A percentile compares a stretch with the other conserved stretches of the same genome.
phyloP scores from a whole-genome alignment of 257 asterid genomes.

The Pogostemon cablin region DNA sequence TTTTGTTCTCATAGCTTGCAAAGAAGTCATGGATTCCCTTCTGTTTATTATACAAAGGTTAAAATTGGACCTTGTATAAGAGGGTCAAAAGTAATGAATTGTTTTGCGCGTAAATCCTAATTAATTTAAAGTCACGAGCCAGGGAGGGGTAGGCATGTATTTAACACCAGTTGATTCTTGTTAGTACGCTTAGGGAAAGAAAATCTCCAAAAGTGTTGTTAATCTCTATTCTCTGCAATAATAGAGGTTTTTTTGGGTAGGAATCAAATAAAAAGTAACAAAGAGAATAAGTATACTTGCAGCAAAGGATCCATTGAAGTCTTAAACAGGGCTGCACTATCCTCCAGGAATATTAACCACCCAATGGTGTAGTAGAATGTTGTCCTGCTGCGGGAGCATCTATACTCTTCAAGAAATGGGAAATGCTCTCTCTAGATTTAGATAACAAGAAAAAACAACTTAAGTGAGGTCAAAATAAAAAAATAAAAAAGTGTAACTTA shows the following conservation, averaged over 20 bases:
- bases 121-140: slow-evolving; percentile 21
- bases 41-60: slow-evolving; percentile 1
- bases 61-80: slow-evolving; percentile 6
- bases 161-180: slow-evolving; percentile 8
- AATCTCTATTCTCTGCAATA: too few relatives aligned
- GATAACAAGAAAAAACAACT: slow-evolving; percentile 24
- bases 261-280: slow-evolving; percentile 23
- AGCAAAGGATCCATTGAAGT: slow-evolving; percentile 90
- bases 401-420: slow-evolving; percentile 83
- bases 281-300: slow-evolving; percentile 54
- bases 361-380: slow-evolving; percentile 89
- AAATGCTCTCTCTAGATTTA: slow-evolving; percentile 80
- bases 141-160: slow-evolving; percentile 14
- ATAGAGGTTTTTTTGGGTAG: neutral
- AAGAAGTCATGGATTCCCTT: slow-evolving; percentile 4
- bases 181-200: neutral
- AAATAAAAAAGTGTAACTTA: slow-evolving; percentile 5
- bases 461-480: slow-evolving; percentile 25
- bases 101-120: neutral
- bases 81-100: slow-evolving; percentile 1
- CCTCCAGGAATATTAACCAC: slow-evolving; percentile 90
- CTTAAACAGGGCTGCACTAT: slow-evolving; percentile 77
- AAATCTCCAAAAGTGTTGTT: neutral
- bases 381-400: slow-evolving; percentile 93
- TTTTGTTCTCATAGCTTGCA: slow-evolving; percentile 11